phyloP scores from a whole-genome alignment of 768 basidiomycete genomes.

The Suillus cothurnatus region DNA sequence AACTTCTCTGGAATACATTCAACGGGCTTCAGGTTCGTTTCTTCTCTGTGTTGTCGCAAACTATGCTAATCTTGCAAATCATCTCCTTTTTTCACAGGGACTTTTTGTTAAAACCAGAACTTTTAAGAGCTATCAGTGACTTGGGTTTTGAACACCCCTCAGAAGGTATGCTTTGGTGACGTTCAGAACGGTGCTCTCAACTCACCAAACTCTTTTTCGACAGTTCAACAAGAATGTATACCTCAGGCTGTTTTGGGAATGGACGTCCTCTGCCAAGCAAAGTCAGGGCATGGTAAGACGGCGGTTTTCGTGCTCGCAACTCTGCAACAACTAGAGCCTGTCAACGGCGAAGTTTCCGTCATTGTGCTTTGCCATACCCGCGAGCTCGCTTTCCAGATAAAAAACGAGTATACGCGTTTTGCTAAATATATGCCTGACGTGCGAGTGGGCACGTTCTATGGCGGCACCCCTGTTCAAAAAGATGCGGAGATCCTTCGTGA shows the following conservation, averaged over 20 bases:
- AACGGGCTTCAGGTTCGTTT: constrained; percentile 90
- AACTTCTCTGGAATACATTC: constrained; percentile 99
- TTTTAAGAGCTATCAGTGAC: constrained; percentile 97
- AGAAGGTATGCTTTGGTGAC: constrained; percentile 66
- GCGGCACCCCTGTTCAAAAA: constrained; percentile 92
- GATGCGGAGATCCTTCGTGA: constrained; percentile 93
- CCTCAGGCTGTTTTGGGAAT: constrained; percentile 99
- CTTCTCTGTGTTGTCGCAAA: no score
- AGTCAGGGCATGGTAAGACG: constrained; percentile 98
- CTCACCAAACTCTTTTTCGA: constrained; percentile 8
- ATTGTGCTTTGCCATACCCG: constrained; percentile 99
- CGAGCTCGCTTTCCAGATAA: constrained; percentile 99
- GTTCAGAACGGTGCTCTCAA: background rate
- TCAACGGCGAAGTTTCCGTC: constrained; percentile 97
- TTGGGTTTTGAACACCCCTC: constrained; percentile 99
- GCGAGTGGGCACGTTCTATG: constrained; percentile 96
- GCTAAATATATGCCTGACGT: constrained; percentile 99
- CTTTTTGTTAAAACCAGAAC: constrained; percentile 96
- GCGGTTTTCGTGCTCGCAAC: constrained; percentile 99
- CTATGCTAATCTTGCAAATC: background rate
- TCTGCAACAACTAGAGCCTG: constrained; percentile 96
- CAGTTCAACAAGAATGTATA: constrained; percentile 99
- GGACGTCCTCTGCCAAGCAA: constrained; percentile 99
- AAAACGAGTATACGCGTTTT: constrained; percentile 99
- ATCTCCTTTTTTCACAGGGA: constrained; percentile 58